Base-by-base conservation (phyloP, 2,329 filamentous ascomycete species). In the Colletotrichum nymphaeae region DNA sequence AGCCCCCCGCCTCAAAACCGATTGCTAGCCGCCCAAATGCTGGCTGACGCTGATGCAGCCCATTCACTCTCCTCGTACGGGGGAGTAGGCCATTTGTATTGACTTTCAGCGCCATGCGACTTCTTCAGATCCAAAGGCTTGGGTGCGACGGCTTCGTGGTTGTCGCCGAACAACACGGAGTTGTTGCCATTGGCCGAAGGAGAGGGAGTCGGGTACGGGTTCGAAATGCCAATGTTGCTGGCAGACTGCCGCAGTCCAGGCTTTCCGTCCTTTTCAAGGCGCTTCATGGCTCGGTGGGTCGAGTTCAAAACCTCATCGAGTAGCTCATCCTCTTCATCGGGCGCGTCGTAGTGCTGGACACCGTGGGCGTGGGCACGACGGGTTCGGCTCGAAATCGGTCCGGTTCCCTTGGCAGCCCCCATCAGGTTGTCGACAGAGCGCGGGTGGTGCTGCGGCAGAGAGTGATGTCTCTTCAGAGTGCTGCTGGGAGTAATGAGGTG, bases 241-340 rank as follows among this genome's bases (percentile, higher is more conserved):
- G 87, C 88, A 16, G 93, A 91, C 76, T 94, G 91, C 67, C 90
- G 84, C 37, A 92, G 83, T 2, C 84, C 83, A 58, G 86, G 84
- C 78, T 84, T 86, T 63, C 84, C 85, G 63, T 85, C 84, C 79
- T 84, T 89, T 80, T 88, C 94, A 73, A 97, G 86, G 11, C 91
- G 91, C 80, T 91, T 93, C 79, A 94, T 93, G 8, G 92, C 94
- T 74, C 90, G 91, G 78, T 93, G 92, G 0, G 95, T 94, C 6
- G 94, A 94, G 62, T 92, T 89, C 55, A 98, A 87, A 24, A 92
- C 95, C 83, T 99, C 97, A 77, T 98, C 95, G 11, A 98, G 88
- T 11, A 99, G 88, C 83, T 99, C 97, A 73, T 99, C 97, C 80
- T 98, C 96, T 83, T 99, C 97, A 78, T 97, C 95, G 1, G 97